Conservation (phyloP, 371 early-diverging fungal genomes). For the Coemansia sp. region DNA sequence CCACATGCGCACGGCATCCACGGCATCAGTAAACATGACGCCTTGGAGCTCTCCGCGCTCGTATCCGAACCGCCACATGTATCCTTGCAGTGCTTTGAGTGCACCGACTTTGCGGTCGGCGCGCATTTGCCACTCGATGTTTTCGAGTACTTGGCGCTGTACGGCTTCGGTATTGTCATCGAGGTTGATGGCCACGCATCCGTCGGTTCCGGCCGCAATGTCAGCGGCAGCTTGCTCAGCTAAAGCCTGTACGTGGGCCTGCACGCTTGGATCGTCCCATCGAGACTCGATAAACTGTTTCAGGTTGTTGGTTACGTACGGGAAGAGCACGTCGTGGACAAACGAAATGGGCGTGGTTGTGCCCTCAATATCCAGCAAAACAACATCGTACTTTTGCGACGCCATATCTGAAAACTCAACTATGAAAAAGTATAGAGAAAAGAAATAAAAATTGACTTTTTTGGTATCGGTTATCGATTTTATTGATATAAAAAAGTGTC, state of each 20-base stretch:
- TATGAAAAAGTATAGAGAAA: neutral
- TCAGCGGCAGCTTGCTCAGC: conserved; percentile 65
- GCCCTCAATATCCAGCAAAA: conserved; percentile 87
- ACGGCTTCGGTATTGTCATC: conserved; percentile 56
- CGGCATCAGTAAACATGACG: conserved; percentile 82
- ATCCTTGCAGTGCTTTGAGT: conserved; percentile 90
- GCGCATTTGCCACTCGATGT: conserved; percentile 80
- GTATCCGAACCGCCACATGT: conserved; percentile 89
- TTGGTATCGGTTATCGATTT: neutral
- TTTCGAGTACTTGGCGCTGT: conserved; percentile 62
- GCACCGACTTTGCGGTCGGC: conserved; percentile 83
- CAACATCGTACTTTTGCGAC: conserved; percentile 16
- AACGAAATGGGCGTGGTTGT: conserved; percentile 96
- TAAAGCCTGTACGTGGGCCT: conserved; percentile 62
- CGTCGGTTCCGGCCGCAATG: conserved; percentile 8
- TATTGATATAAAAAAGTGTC: neutral
- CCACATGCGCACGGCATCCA: conserved; percentile 72
- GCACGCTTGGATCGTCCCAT: conserved; percentile 65
- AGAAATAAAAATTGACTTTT: neutral
- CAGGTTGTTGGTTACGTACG: conserved; percentile 68
- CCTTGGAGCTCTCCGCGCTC: conserved; percentile 72
- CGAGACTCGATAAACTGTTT: conserved; percentile 63
- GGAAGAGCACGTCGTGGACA: conserved; percentile 88
- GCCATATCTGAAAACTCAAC: neutral
- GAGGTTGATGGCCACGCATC: conserved; percentile 10